A percentile compares a stretch with the other conserved stretches of the same genome.
phyloP scores from a whole-genome alignment of 495 filamentous ascomycete genomes.

The Neurospora sp. region DNA sequence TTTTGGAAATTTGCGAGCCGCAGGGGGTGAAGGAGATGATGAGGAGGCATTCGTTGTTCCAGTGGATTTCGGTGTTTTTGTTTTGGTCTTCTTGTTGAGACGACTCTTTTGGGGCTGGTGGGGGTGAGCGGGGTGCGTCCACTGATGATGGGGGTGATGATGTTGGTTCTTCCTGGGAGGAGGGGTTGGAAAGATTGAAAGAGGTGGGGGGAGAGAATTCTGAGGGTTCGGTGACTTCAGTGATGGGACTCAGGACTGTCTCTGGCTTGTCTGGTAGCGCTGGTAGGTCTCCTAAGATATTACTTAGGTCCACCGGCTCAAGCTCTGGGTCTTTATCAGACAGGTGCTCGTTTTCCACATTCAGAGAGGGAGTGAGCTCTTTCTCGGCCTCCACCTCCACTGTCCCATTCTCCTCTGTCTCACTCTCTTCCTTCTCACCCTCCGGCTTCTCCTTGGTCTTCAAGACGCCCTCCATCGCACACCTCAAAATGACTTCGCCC shows the following conservation, averaged over 20 bases:
- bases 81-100: neutral
- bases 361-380: neutral
- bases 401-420: neutral
- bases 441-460: constrained; percentile 6
- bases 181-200: neutral
- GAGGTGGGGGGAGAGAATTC: neutral
- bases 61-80: constrained; percentile 2
- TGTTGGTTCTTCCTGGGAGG: neutral
- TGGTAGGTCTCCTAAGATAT: neutral
- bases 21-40: constrained; percentile 23
- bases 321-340: neutral
- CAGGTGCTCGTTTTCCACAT: neutral
- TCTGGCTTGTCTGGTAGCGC: neutral
- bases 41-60: constrained; percentile 34
- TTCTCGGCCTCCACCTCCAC: neutral
- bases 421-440: neutral
- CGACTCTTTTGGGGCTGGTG: neutral
- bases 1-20: constrained; percentile 16
- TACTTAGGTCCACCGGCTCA: neutral
- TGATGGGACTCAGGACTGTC: neutral
- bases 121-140: neutral
- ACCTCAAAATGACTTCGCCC: constrained; percentile 23
- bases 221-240: neutral
- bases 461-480: constrained; percentile 24
- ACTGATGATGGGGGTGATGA: neutral